Evolutionary conservation across 352 stramenopile genomes (phyloP).

Genomic region (Phytopythium oedochilum): DNA sequence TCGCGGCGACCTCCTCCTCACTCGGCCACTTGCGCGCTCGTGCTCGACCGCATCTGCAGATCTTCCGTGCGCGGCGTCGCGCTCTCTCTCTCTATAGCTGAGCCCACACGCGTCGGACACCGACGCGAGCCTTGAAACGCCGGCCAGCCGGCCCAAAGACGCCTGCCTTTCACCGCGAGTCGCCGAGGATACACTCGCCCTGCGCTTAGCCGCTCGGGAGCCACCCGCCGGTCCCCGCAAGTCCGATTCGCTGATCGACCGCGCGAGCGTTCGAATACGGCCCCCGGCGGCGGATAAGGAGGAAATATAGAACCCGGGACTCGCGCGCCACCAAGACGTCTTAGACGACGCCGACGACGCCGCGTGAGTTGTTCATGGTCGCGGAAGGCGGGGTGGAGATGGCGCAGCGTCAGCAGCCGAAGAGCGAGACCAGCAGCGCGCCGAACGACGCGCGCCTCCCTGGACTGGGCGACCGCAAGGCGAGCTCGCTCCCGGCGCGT

Average conservation of each 20-base stretch:
- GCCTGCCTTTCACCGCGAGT: too few relatives aligned
- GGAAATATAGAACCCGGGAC: neutral
- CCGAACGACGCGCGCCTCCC: neutral
- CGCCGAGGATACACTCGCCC: neutral
- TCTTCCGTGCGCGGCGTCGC: conserved; percentile 11
- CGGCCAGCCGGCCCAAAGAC: too few relatives aligned
- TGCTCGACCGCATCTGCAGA: conserved; percentile 22
- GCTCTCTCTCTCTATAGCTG: too few relatives aligned
- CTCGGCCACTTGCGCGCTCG: conserved; percentile 1
- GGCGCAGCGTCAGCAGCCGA: conserved; percentile 14
- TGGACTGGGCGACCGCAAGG: neutral
- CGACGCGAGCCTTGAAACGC: too few relatives aligned
- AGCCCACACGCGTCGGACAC: neutral
- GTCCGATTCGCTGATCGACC: neutral
- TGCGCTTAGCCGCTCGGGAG: neutral
- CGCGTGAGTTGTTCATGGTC: conserved; percentile 6
- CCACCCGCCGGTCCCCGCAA: neutral
- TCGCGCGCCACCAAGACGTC: neutral
- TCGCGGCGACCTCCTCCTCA: neutral
- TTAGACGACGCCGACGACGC: neutral
- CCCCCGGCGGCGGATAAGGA: neutral
- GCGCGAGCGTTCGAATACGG: neutral
- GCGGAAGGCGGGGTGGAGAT: conserved; percentile 22
- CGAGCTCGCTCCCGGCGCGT: neutral
- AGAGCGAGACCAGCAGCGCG: conserved; percentile 4